phyloP scores from a whole-genome alignment of 768 basidiomycete genomes.

The Leccinum ochraceum region DNA sequence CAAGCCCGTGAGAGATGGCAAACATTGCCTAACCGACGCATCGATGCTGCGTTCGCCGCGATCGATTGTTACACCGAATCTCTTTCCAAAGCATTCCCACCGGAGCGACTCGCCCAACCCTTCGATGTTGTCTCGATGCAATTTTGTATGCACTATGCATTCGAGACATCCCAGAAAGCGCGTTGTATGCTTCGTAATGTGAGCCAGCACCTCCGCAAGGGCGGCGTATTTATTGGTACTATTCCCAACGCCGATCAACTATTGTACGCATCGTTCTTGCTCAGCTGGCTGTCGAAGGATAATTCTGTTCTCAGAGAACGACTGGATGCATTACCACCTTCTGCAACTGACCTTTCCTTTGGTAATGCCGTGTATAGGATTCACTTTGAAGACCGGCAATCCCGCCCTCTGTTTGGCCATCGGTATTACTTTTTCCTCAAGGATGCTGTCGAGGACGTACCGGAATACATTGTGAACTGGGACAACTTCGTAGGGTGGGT shows the following conservation, averaged over 20 bases:
- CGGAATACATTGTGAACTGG: slow-evolving; percentile 98
- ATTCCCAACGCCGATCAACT: slow-evolving; percentile 87
- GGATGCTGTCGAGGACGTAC: slow-evolving; percentile 96
- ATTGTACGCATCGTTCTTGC: slow-evolving; percentile 54
- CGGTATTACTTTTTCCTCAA: slow-evolving; percentile 91
- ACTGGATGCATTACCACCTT: slow-evolving; percentile 67
- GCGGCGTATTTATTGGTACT: slow-evolving; percentile 96
- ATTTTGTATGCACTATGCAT: slow-evolving; percentile 99
- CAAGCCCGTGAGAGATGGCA: slow-evolving; percentile 83
- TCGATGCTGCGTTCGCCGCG: slow-evolving; percentile 80
- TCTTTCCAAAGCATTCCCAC: slow-evolving; percentile 67
- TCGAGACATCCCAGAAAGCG: slow-evolving; percentile 85
- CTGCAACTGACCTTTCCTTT: slow-evolving; percentile 71
- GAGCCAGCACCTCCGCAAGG: slow-evolving; percentile 70
- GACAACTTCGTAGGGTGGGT: slow-evolving; percentile 83
- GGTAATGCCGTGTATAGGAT: slow-evolving; percentile 92
- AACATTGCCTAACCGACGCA: slow-evolving; percentile 50
- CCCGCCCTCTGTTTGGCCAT: slow-evolving; percentile 76
- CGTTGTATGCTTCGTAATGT: slow-evolving; percentile 94
- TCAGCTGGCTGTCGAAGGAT: slow-evolving; percentile 11
- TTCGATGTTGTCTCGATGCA: slow-evolving; percentile 99
- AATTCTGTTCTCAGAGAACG: slow-evolving; percentile 52
- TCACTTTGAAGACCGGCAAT: slow-evolving; percentile 72
- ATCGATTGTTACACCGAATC: slow-evolving; percentile 86
- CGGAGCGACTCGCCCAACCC: slow-evolving; percentile 56